These are phyloP conservation scores for Trichoderma asperelloides DNA, from an alignment of 495 filamentous ascomycete species.

Conservation along the genomic window DNA sequence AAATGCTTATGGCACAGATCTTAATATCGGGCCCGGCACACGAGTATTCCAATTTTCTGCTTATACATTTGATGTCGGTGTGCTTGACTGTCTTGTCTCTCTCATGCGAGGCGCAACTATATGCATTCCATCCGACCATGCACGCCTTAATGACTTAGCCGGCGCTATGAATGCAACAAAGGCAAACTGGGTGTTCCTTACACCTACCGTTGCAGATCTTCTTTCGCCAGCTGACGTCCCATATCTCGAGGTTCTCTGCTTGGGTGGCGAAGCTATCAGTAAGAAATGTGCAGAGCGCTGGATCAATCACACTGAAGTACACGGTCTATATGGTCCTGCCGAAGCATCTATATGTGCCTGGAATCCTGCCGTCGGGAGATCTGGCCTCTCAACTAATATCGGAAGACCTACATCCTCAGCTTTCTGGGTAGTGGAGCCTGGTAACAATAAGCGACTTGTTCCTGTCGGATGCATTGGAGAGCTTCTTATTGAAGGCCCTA, in stretches of 20 bases:
- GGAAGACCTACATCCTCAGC: slow-evolving; percentile 32
- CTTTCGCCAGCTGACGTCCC: slow-evolving; percentile 28
- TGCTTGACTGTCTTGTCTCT: slow-evolving; percentile 59
- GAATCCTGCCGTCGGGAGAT: not conserved
- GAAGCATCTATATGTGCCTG: slow-evolving; percentile 1
- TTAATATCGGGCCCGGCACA: slow-evolving; percentile 13
- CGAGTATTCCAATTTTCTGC: slow-evolving; percentile 60
- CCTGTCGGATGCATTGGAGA: slow-evolving; percentile 40
- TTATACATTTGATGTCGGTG: slow-evolving; percentile 59
- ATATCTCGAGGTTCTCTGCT: slow-evolving; percentile 36
- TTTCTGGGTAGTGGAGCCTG: slow-evolving; percentile 37
- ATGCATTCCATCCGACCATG: slow-evolving; percentile 38
- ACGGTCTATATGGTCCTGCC: not conserved
- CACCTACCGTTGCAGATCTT: slow-evolving; percentile 34
- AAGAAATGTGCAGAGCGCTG: not conserved
- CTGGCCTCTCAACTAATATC: slow-evolving; percentile 24
- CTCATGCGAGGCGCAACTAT: slow-evolving; percentile 47
- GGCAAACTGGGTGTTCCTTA: slow-evolving; percentile 43
- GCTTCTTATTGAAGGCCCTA: slow-evolving; percentile 38
- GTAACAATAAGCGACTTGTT: slow-evolving; percentile 36
- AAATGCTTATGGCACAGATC: slow-evolving; percentile 9
- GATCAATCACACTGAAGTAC: not conserved
- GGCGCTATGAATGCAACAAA: slow-evolving; percentile 35
- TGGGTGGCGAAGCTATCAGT: slow-evolving; percentile 7
- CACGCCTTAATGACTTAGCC: slow-evolving; percentile 29